Evolutionary conservation across 106 monocot genomes (phyloP), one percentile per base, ranked within the genome.

Genomic region (Dactylorhiza incarnata): DNA sequence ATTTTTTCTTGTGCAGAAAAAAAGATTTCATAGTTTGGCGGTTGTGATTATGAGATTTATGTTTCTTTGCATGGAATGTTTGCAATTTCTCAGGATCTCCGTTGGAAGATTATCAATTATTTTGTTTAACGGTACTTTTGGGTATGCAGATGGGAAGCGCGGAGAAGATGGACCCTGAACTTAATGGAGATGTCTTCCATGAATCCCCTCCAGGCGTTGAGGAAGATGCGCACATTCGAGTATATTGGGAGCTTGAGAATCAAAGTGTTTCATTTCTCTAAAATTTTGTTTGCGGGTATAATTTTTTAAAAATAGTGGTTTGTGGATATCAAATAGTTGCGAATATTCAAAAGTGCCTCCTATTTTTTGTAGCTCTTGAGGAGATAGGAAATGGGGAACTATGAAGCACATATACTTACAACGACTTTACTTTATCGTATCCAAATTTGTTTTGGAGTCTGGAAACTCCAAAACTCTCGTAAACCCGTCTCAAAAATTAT

Each of bases 171-270:
- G 71, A 71, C 5, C 48, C 22, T 49, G 47, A 72, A 22, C 49
- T 72, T 43, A 49, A 72, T 72, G 72, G 72, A 49, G 72, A 72
- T 17, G 9, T 0, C 7, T 48, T 23, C 19, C n/a, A 72, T 48
- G 72, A 72, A 17, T 72, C 48, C 23, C 72, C 72, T 10, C 72
- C 80, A 25, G 49, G 73, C 68, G n/a, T 49, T 74, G 24, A 76
- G 84, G 50, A 91, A 91, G 84, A 83, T 84, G 74, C 82, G 78
- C 45, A 66, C 72, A 12, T 88, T 91, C 45, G 85, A 89, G 43
- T 89, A 87, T 81, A 76, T 95, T 75, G 83, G 82, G 15, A 29
- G 29, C 29, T 29, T 29, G 29, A 29, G 29, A 29, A 29, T 29
- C 29, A 29, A 29, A 29, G 29, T 29, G 2, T 29, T 29, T 29